Base-by-base conservation (phyloP, 225 moss, liverwort and hornwort species). In the Rhytidiadelphus loreus region DNA sequence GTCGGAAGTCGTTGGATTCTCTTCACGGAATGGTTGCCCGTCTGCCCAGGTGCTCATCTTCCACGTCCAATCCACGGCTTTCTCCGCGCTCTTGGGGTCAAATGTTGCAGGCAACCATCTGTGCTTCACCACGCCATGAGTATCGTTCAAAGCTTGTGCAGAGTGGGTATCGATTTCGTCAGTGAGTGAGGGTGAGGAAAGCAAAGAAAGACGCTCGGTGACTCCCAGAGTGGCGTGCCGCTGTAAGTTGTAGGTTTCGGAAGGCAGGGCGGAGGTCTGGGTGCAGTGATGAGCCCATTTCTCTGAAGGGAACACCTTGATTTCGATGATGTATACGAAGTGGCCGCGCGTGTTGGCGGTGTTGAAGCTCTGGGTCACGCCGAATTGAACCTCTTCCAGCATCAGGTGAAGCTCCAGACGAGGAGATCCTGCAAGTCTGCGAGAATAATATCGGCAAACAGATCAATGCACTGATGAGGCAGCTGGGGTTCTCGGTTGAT, bases 341-440 rank as follows among this genome's bases (percentile, higher is more conserved):
- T 92, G 89, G 17, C 93, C 92, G 5, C 88, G 84, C 8, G 92
- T 89, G 60, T 89, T 80, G 15, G 62, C 16, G n/a, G 64, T 92
- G 81, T 84, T 85, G 86, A 90, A 86, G 89, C 89, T 81, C 11
- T 85, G 78, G 16, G 91, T 91, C 33, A 92, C 91, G 52, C 93
- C 93, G 65, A 93, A 93, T 56, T 92, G 91, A 23, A 93, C 92
- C 77, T 93, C 92, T 29, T 93, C 89, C 77, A 92, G 64, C 91
- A 91, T 92, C 80, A 92, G 29, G 72, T 93, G 93, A 4, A 93
- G 88, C 89, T 91, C 86, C 81, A 93, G 59, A 25, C 58, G 81
- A 46, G 91, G 46, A 57, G 92, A 88, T 16, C 71, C 88, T 64
- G 48, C 84, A 18, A 93, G 23, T 72, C 92, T 90, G 87, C 84